Base-by-base conservation (phyloP, 2,329 filamentous ascomycete species). In the Aspergillus luchuensis region DNA sequence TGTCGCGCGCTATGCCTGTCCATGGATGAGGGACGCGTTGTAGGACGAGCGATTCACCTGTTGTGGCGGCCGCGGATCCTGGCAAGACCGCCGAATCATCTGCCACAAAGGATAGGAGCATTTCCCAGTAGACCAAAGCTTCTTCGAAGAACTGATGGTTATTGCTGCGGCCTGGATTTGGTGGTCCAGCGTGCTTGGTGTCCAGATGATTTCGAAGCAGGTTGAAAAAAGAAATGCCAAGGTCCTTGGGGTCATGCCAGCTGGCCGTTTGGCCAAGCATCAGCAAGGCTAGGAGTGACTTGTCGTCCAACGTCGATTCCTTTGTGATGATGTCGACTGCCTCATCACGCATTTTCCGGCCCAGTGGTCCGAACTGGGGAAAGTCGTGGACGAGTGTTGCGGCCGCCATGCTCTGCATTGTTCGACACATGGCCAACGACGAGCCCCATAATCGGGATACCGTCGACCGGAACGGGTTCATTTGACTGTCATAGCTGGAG, bases 401-500 rank as follows among this genome's bases (percentile, higher is more conserved):
- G 8, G 85, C 85, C 1, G 85, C 84, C 85, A 88, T 88, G 64
- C 85, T 87, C 65, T 87, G 85, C 49, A 87, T 85, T 2, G 84
- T 84, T 50, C 83, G 85, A 66, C 84, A 85, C 54, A 87, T 84
- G 0, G 84, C 84, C 17, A 82, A 76, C 0, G 84, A 86, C n/a
- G 81, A 81, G 43, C 83, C 78, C 80, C 85, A 87, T 2, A 87
- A 77, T 21, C 82, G 81, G 4, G 80, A 81, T 11, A 88, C 84
- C 0, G 85, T 84, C 1, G 82, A 84, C 39, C 86, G 78, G 64
- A 87, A 88, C 0, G 85, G 85, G 65, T 88, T 89, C 65, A 87
- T 78, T 11, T 80, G 77, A 19, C 85, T 87, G 70, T 88, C 86
- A 66, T 87, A 89, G 60, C 83, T 86, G n/a, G 86, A 88, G 70